Conservation (phyloP, 1,139 yeast genomes). For the Yamadazyma buinensis region DNA sequence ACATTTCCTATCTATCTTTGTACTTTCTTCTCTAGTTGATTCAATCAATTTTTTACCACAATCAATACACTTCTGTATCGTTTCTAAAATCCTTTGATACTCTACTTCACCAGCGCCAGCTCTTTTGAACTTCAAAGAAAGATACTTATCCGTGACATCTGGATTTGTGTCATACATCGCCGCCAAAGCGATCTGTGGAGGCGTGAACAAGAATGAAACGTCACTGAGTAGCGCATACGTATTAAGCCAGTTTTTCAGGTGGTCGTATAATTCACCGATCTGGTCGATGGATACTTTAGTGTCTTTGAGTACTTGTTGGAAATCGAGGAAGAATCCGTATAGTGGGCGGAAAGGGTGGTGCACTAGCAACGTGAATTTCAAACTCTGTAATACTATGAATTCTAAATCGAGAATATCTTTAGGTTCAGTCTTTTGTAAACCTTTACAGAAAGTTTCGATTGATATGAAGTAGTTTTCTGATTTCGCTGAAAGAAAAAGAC, state of each 20-base stretch:
- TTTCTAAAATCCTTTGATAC: constrained; percentile 39
- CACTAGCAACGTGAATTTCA: constrained; percentile 75
- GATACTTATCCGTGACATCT: constrained; percentile 61
- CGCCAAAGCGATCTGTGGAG: constrained; percentile 93
- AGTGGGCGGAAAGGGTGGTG: constrained; percentile 87
- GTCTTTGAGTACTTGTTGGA: constrained; percentile 52
- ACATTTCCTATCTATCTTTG: constrained; percentile 57
- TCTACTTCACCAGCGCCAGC: constrained; percentile 15
- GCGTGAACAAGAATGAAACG: constrained; percentile 73
- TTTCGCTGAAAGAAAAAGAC: constrained; percentile 88
- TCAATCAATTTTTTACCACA: constrained; percentile 38
- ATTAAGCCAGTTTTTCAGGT: constrained; percentile 60
- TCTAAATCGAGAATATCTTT: constrained; percentile 75
- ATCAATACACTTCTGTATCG: constrained; percentile 49
- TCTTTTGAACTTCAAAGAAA: constrained; percentile 48
- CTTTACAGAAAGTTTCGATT: constrained; percentile 72
- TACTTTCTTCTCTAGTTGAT: constrained; percentile 60
- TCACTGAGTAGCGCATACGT: constrained; percentile 69
- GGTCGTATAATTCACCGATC: constrained; percentile 58
- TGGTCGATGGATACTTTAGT: constrained; percentile 12
- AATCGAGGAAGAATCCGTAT: constrained; percentile 90
- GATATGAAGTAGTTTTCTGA: constrained; percentile 88
- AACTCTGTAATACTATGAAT: constrained; percentile 66
- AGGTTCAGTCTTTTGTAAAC: constrained; percentile 61
- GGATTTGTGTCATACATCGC: constrained; percentile 68